A percentile compares a stretch with the other conserved stretches of the same genome.
These are phyloP conservation scores for Bonnemaisonia californica DNA, from an alignment of 31 red algal species.

Conservation along the genomic window DNA sequence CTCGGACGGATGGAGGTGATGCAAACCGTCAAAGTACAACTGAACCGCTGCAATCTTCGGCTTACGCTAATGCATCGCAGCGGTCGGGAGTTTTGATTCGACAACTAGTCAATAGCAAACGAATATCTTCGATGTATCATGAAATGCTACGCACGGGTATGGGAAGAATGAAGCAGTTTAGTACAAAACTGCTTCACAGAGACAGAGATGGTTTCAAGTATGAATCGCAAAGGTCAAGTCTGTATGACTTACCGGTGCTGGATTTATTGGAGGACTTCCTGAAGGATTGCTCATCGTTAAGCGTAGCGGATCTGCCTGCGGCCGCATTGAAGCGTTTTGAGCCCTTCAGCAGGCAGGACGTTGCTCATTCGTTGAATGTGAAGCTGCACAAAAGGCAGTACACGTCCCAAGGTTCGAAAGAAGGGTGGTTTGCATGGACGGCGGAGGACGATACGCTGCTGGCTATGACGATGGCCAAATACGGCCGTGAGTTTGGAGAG, in stretches of 20 bases:
- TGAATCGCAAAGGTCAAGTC: neutral
- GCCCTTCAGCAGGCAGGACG: slow-evolving; percentile 1
- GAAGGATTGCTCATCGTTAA: slow-evolving; percentile 5
- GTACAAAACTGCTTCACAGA: neutral
- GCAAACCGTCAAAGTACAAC: neutral
- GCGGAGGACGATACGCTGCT: slow-evolving; percentile 59
- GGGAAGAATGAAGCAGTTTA: neutral
- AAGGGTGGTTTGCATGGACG: slow-evolving; percentile 47
- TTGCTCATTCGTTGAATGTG: slow-evolving; percentile 24
- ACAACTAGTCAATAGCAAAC: slow-evolving; percentile 5
- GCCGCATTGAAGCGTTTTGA: slow-evolving; percentile 19
- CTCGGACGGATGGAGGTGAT: neutral
- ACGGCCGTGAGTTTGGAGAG: slow-evolving; percentile 50
- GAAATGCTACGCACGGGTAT: neutral
- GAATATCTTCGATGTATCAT: slow-evolving; percentile 7
- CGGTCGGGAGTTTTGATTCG: slow-evolving; percentile 18
- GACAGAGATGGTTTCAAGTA: slow-evolving; percentile 1
- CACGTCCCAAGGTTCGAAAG: neutral
- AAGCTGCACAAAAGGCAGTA: slow-evolving; percentile 29
- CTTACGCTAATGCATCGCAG: neutral
- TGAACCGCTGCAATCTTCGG: neutral
- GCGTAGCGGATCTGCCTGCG: neutral
- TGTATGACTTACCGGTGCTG: slow-evolving; percentile 13
- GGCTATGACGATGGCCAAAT: slow-evolving; percentile 64
- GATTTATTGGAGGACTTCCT: slow-evolving; percentile 25